Percentiles rank a stretch among this genome's conserved stretches.
Conservation (phyloP, 495 filamentous ascomycete genomes). For the Neurospora pannonica region DNA sequence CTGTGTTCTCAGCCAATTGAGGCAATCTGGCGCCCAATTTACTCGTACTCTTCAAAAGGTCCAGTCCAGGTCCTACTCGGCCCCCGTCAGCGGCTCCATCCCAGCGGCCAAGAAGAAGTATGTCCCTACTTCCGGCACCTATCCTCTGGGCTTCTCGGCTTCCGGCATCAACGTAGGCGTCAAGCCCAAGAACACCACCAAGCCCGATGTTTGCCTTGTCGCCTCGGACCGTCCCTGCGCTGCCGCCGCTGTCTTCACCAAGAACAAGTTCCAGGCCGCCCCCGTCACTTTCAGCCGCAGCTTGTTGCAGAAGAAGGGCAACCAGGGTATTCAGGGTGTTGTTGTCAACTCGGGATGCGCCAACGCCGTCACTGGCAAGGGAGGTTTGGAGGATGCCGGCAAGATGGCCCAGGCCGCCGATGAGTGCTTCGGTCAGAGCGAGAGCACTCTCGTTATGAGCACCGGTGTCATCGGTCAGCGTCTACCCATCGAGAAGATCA, state of each 20-base stretch:
- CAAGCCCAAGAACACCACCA: constrained; percentile 80
- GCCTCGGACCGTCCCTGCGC: constrained; percentile 80
- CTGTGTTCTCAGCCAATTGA: constrained; percentile 17
- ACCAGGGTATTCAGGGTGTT: constrained; percentile 66
- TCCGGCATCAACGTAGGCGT: constrained; percentile 88
- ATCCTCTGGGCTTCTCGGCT: constrained; percentile 82
- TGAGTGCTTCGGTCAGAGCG: constrained; percentile 51
- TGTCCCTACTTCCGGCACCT: constrained; percentile 74
- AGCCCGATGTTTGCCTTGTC: constrained; percentile 83
- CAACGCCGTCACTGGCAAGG: constrained; percentile 93
- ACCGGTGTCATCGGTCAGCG: constrained; percentile 97
- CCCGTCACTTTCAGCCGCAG: constrained; percentile 77
- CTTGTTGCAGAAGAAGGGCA: constrained; percentile 54
- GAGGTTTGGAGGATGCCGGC: constrained; percentile 79
- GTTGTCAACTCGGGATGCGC: constrained; percentile 95
- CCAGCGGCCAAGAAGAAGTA: constrained; percentile 76
- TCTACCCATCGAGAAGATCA: constrained; percentile 85
- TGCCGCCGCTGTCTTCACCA: constrained; percentile 93
- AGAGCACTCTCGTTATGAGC: constrained; percentile 85
- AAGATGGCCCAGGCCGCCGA: constrained; percentile 76
- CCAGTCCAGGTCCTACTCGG: constrained; percentile 42
- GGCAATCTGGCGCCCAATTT: constrained; percentile 19
- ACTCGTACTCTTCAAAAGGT: constrained; percentile 5
- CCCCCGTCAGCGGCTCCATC: constrained; percentile 50
- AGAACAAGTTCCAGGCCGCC: constrained; percentile 96